phyloP scores from a whole-genome alignment of 75 land plant species.

The Pseudotsuga menziesii region DNA sequence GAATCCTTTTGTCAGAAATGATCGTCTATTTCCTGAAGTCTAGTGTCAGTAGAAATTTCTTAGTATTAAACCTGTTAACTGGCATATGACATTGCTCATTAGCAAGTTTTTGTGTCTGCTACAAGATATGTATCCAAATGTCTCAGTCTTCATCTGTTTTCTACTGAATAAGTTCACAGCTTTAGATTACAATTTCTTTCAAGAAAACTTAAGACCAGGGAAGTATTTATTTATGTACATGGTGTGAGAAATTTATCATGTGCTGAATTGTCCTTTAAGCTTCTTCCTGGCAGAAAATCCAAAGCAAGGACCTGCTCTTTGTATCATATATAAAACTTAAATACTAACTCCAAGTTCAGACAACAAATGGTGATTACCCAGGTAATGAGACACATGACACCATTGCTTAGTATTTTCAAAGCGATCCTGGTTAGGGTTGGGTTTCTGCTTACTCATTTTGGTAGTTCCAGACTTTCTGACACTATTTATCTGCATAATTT shows the following conservation, averaged over 20 bases:
- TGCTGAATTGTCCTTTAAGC: not conserved
- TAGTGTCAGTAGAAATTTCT: not conserved
- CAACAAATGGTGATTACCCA: not conserved
- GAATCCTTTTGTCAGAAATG: not conserved
- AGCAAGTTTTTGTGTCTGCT: not conserved
- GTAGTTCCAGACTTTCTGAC: not conserved
- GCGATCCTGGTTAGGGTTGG: not conserved
- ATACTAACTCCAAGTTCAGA: not conserved
- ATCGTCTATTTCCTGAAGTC: not conserved
- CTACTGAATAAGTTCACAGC: not conserved
- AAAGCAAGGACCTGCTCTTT: constrained; percentile 2
- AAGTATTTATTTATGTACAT: not conserved
- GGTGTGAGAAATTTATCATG: no score
- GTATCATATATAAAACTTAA: not conserved
- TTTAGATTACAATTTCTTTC: not conserved
- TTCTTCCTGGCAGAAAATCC: not conserved
- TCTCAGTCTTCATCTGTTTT: no score
- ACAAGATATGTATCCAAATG: not conserved
- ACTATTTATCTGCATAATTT: not conserved
- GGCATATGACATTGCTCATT: not conserved
- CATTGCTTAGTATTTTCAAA: not conserved
- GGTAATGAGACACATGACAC: not conserved
- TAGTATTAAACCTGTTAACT: not conserved
- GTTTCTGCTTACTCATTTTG: not conserved
- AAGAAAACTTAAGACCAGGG: not conserved